phyloP scores from a whole-genome alignment of 2,329 filamentous ascomycete species.

The Apiospora saccharicola region DNA sequence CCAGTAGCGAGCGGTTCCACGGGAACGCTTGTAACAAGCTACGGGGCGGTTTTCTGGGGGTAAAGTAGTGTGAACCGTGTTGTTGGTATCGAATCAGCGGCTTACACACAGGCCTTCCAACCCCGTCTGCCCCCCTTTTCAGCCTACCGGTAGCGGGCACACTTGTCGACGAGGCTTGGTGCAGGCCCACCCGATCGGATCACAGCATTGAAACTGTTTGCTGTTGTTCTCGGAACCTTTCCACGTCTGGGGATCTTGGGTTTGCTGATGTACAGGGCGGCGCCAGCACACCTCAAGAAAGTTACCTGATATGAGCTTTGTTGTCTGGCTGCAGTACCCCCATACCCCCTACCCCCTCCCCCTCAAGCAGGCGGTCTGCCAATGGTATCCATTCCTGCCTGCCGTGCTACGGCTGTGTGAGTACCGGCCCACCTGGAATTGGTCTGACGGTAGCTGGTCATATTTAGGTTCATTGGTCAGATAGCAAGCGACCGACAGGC shows the following conservation, averaged over 20 bases:
- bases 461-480: not conserved
- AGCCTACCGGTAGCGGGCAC: not conserved
- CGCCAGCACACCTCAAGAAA: not conserved
- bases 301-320: not conserved
- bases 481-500: not conserved
- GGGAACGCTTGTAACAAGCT: constrained; percentile 3
- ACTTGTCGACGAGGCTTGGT: not conserved
- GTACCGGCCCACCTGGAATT: not conserved
- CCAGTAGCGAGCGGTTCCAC: not conserved
- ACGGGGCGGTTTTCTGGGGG: not conserved
- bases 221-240: not conserved
- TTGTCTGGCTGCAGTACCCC: not conserved
- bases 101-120: not conserved
- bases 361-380: not conserved
- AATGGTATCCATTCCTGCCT: not conserved
- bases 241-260: not conserved
- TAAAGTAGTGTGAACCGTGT: not conserved
- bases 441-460: not conserved
- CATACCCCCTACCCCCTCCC: not conserved
- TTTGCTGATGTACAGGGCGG: not conserved
- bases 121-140: not conserved
- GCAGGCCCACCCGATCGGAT: constrained; percentile 8
- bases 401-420: not conserved
- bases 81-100: not conserved
- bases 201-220: constrained; percentile 2